Evolutionary conservation across 495 filamentous ascomycete genomes (phyloP).

Genomic region (Tuber brumale): DNA sequence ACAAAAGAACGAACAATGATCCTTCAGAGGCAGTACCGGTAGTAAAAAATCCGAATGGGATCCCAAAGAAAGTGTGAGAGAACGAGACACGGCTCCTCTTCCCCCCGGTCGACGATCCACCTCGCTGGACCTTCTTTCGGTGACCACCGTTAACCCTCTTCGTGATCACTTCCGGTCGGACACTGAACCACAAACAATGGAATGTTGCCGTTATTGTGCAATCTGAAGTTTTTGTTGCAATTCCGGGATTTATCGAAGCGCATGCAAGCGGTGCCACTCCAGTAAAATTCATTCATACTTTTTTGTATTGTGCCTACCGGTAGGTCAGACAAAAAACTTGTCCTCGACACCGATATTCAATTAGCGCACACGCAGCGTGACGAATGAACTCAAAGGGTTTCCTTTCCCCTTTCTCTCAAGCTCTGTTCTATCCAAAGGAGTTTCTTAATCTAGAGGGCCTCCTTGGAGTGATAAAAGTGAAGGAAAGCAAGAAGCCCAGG

Average conservation of each 20-base stretch:
- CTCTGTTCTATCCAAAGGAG: neutral
- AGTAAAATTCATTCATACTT: neutral
- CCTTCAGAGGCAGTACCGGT: constrained; percentile 20
- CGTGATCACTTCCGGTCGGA: neutral
- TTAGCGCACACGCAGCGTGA: neutral
- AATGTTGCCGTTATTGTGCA: neutral
- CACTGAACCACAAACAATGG: neutral
- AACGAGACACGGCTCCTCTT: constrained; percentile 17
- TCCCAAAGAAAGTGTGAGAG: neutral
- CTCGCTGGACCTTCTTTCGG: constrained; percentile 7
- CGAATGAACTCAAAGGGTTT: neutral
- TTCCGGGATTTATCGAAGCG: neutral
- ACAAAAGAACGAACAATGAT: constrained; percentile 21
- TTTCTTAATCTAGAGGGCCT: neutral
- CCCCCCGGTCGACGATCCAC: constrained; percentile 19
- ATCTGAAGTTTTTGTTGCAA: neutral
- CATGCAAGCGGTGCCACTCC: neutral
- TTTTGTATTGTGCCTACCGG: neutral
- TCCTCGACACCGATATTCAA: neutral
- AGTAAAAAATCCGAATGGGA: constrained; percentile 14
- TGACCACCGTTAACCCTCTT: constrained; percentile 5
- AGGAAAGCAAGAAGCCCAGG: neutral
- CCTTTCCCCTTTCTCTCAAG: neutral
- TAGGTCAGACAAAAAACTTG: neutral
- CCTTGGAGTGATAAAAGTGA: neutral